Conservation (phyloP, 768 basidiomycete species). For the Leccinum imitatum region DNA sequence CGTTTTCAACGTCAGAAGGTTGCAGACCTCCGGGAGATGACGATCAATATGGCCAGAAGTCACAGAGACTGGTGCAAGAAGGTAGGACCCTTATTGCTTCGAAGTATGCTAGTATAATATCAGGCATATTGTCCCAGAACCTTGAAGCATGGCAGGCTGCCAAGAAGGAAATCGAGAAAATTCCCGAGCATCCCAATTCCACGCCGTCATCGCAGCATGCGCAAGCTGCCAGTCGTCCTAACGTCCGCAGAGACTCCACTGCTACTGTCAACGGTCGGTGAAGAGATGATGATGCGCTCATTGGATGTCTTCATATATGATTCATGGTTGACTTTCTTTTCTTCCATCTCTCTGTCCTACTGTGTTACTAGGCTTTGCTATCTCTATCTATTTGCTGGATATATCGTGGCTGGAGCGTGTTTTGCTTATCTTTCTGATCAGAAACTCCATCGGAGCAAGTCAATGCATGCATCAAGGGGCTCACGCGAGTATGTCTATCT, state of each 20-base stretch:
- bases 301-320: slow-evolving; percentile 8
- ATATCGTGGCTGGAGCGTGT: slow-evolving; percentile 16
- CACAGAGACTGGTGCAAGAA: slow-evolving; percentile 98
- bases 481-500: not conserved
- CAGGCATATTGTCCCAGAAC: slow-evolving; percentile 56
- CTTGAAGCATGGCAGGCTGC: slow-evolving; percentile 97
- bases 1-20: slow-evolving; percentile 99
- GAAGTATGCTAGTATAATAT: slow-evolving; percentile 13
- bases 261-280: slow-evolving; percentile 68
- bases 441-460: slow-evolving; percentile 2
- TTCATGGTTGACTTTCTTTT: slow-evolving; percentile 9
- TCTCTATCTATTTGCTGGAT: slow-evolving; percentile 25
- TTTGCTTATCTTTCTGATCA: slow-evolving; percentile 12
- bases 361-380: slow-evolving; percentile 15
- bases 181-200: slow-evolving; percentile 87
- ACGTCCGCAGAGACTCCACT: slow-evolving; percentile 61
- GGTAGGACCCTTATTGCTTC: slow-evolving; percentile 42
- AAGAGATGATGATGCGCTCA: slow-evolving; percentile 20
- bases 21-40: slow-evolving; percentile 92
- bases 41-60: slow-evolving; percentile 82
- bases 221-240: slow-evolving; percentile 36
- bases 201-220: slow-evolving; percentile 41
- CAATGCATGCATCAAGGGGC: slow-evolving; percentile 11
- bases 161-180: slow-evolving; percentile 85
- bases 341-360: slow-evolving; percentile 7